Conservation (phyloP, 805 yeast species). For the Wickerhamomyces tratensis region DNA sequence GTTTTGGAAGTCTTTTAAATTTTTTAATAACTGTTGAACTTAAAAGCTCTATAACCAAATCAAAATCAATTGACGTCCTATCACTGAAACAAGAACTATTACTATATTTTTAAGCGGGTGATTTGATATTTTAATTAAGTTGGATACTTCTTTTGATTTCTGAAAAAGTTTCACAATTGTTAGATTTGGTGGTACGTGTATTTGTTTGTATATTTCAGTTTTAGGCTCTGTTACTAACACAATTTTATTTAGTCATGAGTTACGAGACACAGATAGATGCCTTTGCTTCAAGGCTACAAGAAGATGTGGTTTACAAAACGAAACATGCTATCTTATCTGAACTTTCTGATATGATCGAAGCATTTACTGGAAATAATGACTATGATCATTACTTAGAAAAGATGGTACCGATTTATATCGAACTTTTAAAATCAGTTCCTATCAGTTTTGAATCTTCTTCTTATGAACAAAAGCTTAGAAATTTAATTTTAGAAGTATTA, state of each 20-base stretch:
- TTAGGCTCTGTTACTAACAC: neutral
- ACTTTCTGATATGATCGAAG: constrained; percentile 77
- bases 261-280: constrained; percentile 47
- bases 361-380: constrained; percentile 72
- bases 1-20: no score
- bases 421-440: constrained; percentile 57
- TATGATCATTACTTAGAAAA: constrained; percentile 66
- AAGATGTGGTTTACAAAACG: constrained; percentile 43
- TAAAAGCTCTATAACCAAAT: no score
- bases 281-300: constrained; percentile 52
- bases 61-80: no score
- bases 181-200: neutral
- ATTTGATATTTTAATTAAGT: no score
- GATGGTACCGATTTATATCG: constrained; percentile 61
- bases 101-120: no score
- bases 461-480: constrained; percentile 69
- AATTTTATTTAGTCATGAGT: constrained; percentile 19
- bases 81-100: no score
- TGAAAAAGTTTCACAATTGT: no score
- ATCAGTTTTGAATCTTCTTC: constrained; percentile 59
- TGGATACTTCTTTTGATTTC: no score
- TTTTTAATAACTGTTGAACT: no score
- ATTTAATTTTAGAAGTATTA: constrained; percentile 65
- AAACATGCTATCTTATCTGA: constrained; percentile 70
- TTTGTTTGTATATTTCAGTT: neutral